These are phyloP conservation scores for Penicillium atrosanguineum DNA, from an alignment of 495 filamentous ascomycete genomes.

Conservation along the genomic window DNA sequence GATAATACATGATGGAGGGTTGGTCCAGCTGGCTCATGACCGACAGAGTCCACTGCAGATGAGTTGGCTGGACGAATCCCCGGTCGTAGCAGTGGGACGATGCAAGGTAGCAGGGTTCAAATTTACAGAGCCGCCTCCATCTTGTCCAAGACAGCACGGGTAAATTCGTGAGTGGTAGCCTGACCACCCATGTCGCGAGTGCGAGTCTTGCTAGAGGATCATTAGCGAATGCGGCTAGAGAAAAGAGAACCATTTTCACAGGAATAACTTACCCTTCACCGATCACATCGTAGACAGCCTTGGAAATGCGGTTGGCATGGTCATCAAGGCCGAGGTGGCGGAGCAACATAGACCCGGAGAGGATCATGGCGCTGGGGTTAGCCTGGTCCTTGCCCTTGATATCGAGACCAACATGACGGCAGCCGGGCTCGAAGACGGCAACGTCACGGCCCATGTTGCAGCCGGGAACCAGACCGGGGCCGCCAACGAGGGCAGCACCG, in stretches of 20 bases:
- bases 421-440: constrained; percentile 97
- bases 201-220: constrained; percentile 61
- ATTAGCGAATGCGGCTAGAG: constrained; percentile 35
- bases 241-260: background rate
- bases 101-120: constrained; percentile 11
- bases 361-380: constrained; percentile 92
- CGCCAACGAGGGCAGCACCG: constrained; percentile 96
- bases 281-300: constrained; percentile 96
- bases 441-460: constrained; percentile 99
- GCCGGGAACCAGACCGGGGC: constrained; percentile 93
- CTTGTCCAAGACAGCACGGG: constrained; percentile 83
- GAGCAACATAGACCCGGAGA: constrained; percentile 94
- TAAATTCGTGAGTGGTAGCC: constrained; percentile 90
- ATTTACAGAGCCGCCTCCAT: constrained; percentile 70
- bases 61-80: constrained; percentile 9
- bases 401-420: constrained; percentile 96
- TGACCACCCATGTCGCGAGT: constrained; percentile 95
- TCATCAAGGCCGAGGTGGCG: constrained; percentile 95
- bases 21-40: constrained; percentile 10
- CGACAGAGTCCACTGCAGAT: constrained; percentile 10
- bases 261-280: constrained; percentile 71
- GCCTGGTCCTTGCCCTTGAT: constrained; percentile 99
- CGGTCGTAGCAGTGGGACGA: constrained; percentile 24
- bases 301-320: constrained; percentile 96
- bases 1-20: constrained; percentile 36